phyloP scores from a whole-genome alignment of 129 eudicot species.

The Chrysanthemum makinoi region DNA sequence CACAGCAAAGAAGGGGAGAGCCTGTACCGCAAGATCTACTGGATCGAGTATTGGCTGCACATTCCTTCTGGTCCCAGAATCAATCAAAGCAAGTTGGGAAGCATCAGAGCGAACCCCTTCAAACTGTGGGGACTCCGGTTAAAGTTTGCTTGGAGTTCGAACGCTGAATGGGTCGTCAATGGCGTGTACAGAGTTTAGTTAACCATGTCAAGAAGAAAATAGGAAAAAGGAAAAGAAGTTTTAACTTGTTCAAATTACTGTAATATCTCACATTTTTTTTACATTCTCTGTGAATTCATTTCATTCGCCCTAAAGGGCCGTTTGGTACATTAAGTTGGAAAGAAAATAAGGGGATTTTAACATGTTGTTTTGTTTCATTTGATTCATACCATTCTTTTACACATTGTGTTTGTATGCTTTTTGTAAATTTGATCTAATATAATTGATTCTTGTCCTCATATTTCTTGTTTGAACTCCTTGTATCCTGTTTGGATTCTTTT shows the following conservation, averaged over 20 bases:
- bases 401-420: slow-evolving; percentile 29
- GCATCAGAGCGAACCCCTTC: slow-evolving; percentile 45
- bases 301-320: slow-evolving; percentile 30
- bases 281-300: slow-evolving; percentile 27
- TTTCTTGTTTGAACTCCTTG: slow-evolving; percentile 6
- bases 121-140: slow-evolving; percentile 26
- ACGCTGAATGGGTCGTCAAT: slow-evolving; percentile 19
- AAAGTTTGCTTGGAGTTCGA: slow-evolving; percentile 42
- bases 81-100: slow-evolving; percentile 79
- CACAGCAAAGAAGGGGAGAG: slow-evolving; percentile 97
- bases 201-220: not conserved
- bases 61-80: slow-evolving; percentile 76
- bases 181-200: slow-evolving; percentile 40
- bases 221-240: slow-evolving; percentile 22
- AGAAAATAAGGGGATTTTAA: slow-evolving; percentile 35
- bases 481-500: not conserved
- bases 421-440: slow-evolving; percentile 22
- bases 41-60: slow-evolving; percentile 84
- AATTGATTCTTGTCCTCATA: slow-evolving; percentile 19
- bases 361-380: slow-evolving; percentile 25
- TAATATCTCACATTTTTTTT: slow-evolving; percentile 26
- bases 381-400: slow-evolving; percentile 27
- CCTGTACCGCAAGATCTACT: slow-evolving; percentile 92
- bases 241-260: slow-evolving; percentile 33
- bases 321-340: slow-evolving; percentile 37